Evolutionary conservation across 306 rosid genomes (phyloP).

Genomic region (Dryas alaskensis): DNA sequence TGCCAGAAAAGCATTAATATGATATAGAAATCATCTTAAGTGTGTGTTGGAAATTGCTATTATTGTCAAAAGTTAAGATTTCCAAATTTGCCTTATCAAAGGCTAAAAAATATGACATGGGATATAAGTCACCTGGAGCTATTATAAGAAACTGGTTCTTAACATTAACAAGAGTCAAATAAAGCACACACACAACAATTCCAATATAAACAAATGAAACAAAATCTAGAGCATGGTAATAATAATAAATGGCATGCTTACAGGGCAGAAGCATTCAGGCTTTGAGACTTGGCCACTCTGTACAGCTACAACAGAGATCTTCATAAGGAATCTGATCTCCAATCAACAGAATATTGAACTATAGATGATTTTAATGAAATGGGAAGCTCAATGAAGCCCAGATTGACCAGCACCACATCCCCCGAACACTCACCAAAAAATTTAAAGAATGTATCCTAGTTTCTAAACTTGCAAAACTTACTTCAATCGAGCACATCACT

Average conservation of each 20-base stretch:
- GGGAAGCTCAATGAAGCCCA: conserved; percentile 44
- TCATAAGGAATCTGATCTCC: conserved; percentile 32
- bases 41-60: conserved; percentile 9
- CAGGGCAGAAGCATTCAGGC: conserved; percentile 79
- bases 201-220: conserved; percentile 69
- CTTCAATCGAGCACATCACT: conserved; percentile 38
- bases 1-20: background rate
- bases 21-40: background rate
- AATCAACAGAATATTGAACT: conserved; percentile 31
- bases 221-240: conserved; percentile 60
- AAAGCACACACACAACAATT: conserved; percentile 60
- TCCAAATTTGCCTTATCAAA: conserved; percentile 35
- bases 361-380: conserved; percentile 22
- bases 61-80: conserved; percentile 22
- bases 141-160: conserved; percentile 41
- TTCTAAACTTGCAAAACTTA: conserved; percentile 53
- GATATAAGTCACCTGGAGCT: conserved; percentile 46
- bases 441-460: conserved; percentile 81
- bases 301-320: conserved; percentile 38
- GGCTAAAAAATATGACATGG: conserved; percentile 42
- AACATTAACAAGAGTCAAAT: conserved; percentile 33
- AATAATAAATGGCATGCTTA: conserved; percentile 75
- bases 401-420: conserved; percentile 40
- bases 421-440: conserved; percentile 68
- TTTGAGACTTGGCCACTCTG: conserved; percentile 41